phyloP scores from a whole-genome alignment of 805 yeast genomes.

The Candida patagonica region DNA sequence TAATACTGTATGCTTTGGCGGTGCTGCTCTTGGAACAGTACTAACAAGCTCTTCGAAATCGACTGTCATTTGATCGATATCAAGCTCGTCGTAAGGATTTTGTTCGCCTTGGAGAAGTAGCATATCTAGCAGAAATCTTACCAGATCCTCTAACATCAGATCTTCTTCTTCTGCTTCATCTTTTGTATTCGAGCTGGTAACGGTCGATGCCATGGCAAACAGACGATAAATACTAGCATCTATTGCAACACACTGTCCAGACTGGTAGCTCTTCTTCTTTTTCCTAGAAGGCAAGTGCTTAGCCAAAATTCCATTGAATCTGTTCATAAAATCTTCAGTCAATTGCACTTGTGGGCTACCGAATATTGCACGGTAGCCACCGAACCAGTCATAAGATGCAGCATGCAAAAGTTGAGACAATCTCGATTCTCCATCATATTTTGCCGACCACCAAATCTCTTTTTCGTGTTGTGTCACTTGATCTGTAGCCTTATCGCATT shows the following conservation, averaged over 20 bases:
- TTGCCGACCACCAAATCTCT: conserved; percentile 66
- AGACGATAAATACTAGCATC: background rate
- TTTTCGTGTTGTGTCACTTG: conserved; percentile 1
- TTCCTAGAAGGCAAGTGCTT: conserved; percentile 37
- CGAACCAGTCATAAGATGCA: conserved; percentile 63
- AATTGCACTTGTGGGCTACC: conserved; percentile 24
- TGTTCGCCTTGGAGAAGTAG: conserved; percentile 54
- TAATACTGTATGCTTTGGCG: conserved; percentile 51
- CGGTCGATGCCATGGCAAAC: conserved; percentile 2
- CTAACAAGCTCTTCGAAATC: conserved; percentile 36
- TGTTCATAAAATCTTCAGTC: conserved; percentile 29
- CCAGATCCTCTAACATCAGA: conserved; percentile 49
- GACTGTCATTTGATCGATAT: conserved; percentile 44
- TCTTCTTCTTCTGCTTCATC: conserved; percentile 27
- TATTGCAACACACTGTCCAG: background rate
- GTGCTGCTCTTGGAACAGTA: conserved; percentile 4
- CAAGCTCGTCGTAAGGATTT: conserved; percentile 57
- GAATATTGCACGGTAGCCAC: conserved; percentile 66
- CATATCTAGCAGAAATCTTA: conserved; percentile 53
- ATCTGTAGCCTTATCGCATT: background rate
- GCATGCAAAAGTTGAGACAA: conserved; percentile 44
- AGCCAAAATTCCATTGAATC: conserved; percentile 34
- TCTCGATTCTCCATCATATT: conserved; percentile 52
- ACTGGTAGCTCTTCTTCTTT: conserved; percentile 8
- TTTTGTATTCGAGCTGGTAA: background rate